These are phyloP conservation scores for Nigrospora oryzae DNA, from an alignment of 2,329 filamentous ascomycete species.

Conservation along the genomic window DNA sequence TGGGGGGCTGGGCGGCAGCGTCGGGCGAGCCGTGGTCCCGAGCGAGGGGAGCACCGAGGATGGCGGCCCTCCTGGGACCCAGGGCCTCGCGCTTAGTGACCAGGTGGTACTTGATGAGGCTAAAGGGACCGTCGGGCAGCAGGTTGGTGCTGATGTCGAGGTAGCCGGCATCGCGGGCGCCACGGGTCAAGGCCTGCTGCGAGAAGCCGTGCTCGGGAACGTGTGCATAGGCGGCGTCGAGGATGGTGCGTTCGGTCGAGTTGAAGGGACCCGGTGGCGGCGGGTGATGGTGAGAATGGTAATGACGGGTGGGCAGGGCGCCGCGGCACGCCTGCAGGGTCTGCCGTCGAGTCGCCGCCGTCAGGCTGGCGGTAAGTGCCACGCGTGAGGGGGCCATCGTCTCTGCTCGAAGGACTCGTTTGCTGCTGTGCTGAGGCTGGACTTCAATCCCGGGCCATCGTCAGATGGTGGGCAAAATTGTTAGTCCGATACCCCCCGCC, in stretches of 20 bases:
- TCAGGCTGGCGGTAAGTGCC: background rate
- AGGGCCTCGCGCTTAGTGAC: slow-evolving; percentile 57
- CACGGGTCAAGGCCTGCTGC: slow-evolving; percentile 59
- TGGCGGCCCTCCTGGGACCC: slow-evolving; percentile 24
- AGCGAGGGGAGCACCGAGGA: slow-evolving; percentile 23
- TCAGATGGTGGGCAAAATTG: too few relatives aligned
- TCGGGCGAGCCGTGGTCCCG: slow-evolving; percentile 3
- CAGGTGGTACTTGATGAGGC: slow-evolving; percentile 73
- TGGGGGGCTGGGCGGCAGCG: slow-evolving; percentile 16
- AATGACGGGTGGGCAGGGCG: slow-evolving; percentile 27
- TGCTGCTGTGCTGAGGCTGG: too few relatives aligned
- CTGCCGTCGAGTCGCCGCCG: background rate
- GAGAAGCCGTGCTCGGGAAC: slow-evolving; percentile 82
- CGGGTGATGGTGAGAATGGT: slow-evolving; percentile 69
- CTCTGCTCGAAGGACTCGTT: too few relatives aligned
- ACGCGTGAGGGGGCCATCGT: background rate
- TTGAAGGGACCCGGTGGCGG: slow-evolving; percentile 53
- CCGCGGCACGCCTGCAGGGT: background rate
- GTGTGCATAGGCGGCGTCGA: slow-evolving; percentile 70
- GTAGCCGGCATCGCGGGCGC: slow-evolving; percentile 77
- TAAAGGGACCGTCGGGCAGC: slow-evolving; percentile 71
- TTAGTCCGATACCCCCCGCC: too few relatives aligned
- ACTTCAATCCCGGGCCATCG: too few relatives aligned
- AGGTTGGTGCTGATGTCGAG: slow-evolving; percentile 79
- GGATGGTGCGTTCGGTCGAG: slow-evolving; percentile 63